Evolutionary conservation across 257 asterid species (phyloP).

Genomic region (Leptodermis oblonga): DNA sequence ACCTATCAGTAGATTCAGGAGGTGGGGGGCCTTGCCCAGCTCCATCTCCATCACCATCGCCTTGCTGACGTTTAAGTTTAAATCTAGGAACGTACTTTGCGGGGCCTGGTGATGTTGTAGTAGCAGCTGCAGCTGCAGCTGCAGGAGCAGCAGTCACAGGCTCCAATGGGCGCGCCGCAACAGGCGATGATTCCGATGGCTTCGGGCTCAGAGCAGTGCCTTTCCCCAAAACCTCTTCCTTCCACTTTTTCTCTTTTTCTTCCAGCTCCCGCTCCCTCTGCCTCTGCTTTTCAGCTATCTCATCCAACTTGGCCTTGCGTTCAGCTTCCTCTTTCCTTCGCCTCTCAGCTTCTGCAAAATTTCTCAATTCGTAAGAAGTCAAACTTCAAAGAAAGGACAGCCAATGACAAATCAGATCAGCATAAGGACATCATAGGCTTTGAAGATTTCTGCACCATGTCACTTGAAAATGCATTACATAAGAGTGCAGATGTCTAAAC

Average conservation of each 20-base stretch:
- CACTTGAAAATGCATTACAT: neutral
- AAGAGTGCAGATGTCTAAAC: neutral
- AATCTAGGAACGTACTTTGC: slow-evolving; percentile 53
- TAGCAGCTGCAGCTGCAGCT: slow-evolving; percentile 21
- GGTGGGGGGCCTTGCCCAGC: slow-evolving; percentile 37
- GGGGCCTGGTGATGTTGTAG: slow-evolving; percentile 37
- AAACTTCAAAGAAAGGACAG: neutral
- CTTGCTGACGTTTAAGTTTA: slow-evolving; percentile 21
- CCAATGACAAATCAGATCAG: neutral
- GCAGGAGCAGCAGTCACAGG: slow-evolving; percentile 24
- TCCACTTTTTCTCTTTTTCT: slow-evolving; percentile 46
- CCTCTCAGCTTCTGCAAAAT: slow-evolving; percentile 61
- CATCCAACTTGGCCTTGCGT: slow-evolving; percentile 62
- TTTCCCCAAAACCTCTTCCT: slow-evolving; percentile 42
- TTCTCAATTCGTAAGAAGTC: neutral
- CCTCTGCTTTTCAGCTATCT: slow-evolving; percentile 76
- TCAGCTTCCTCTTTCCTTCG: slow-evolving; percentile 69
- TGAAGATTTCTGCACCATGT: neutral
- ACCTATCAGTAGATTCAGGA: slow-evolving; percentile 49
- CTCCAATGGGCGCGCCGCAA: slow-evolving; percentile 29
- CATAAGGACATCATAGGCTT: neutral
- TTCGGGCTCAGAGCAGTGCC: slow-evolving; percentile 26
- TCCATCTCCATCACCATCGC: slow-evolving; percentile 30
- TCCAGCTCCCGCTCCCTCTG: slow-evolving; percentile 64
- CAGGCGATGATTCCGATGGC: slow-evolving; percentile 30